phyloP scores from a whole-genome alignment of 2,329 filamentous ascomycete genomes.

The Epichloe gansuensis region DNA sequence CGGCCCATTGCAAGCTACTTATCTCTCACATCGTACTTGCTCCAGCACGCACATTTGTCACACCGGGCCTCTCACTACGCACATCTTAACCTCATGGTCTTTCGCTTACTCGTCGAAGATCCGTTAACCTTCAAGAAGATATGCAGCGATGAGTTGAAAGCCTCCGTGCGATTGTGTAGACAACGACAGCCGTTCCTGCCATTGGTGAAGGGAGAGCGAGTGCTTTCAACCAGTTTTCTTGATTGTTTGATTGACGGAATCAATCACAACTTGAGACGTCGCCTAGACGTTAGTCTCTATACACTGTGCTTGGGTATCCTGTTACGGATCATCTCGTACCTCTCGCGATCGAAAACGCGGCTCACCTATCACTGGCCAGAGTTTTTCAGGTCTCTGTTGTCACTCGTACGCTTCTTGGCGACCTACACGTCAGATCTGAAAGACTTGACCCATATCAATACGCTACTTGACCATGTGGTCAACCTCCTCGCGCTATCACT shows the following conservation, averaged over 20 bases:
- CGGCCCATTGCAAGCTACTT: conserved; percentile 71
- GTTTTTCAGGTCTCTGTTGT: conserved; percentile 79
- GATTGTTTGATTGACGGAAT: conserved; percentile 85
- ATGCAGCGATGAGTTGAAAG: conserved; percentile 66
- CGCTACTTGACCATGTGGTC: conserved; percentile 64
- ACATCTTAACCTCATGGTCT: conserved; percentile 70
- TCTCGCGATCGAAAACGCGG: conserved; percentile 71
- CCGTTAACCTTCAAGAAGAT: conserved; percentile 69
- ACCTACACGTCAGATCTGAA: conserved; percentile 74
- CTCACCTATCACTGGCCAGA: conserved; percentile 90
- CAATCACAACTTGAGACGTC: conserved; percentile 81
- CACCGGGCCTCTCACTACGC: conserved; percentile 68
- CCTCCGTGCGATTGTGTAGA: conserved; percentile 69
- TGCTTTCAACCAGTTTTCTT: conserved; percentile 63
- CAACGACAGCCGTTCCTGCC: conserved; percentile 82
- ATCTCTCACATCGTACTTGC: conserved; percentile 81
- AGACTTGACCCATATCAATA: conserved; percentile 53
- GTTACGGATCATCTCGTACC: conserved; percentile 69
- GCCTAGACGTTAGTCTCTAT: conserved; percentile 77
- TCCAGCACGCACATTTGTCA: conserved; percentile 86
- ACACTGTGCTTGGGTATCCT: conserved; percentile 71
- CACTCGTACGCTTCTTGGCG: conserved; percentile 79
- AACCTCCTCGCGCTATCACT: conserved; percentile 76
- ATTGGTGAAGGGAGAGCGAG: conserved; percentile 56
- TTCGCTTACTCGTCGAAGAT: conserved; percentile 82